Evolutionary conservation across 139 green algal genomes (phyloP).

Genomic region (Chlorella sp.): DNA sequence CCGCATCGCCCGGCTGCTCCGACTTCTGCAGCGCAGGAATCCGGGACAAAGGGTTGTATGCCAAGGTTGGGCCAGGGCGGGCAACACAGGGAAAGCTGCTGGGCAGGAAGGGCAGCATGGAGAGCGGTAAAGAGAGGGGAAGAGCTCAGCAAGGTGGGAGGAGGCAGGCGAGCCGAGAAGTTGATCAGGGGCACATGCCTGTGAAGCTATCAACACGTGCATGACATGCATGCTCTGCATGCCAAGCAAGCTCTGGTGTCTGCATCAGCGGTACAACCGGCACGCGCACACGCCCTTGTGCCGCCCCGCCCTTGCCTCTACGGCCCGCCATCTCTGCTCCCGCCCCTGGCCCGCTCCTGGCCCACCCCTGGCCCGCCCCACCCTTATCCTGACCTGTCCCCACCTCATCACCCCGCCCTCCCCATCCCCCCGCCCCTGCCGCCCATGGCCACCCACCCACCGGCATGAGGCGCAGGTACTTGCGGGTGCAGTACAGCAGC

Average conservation of each 20-base stretch:
- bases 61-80: neutral
- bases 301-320: no score
- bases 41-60: neutral
- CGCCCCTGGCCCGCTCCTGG: no score
- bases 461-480: neutral
- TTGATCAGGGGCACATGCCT: no score
- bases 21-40: neutral
- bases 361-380: neutral
- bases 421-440: neutral
- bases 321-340: no score
- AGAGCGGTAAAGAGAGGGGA: no score
- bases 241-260: no score
- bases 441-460: neutral
- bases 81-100: neutral
- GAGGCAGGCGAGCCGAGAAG: no score
- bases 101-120: no score
- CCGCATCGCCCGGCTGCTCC: neutral
- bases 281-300: neutral
- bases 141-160: no score
- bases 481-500: conserved; percentile 3
- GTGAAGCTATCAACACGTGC: no score
- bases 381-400: neutral
- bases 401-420: neutral
- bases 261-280: no score
- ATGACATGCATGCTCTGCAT: no score